Base-by-base conservation (phyloP, 2,329 filamentous ascomycete species). In the Penicillium sp. region DNA sequence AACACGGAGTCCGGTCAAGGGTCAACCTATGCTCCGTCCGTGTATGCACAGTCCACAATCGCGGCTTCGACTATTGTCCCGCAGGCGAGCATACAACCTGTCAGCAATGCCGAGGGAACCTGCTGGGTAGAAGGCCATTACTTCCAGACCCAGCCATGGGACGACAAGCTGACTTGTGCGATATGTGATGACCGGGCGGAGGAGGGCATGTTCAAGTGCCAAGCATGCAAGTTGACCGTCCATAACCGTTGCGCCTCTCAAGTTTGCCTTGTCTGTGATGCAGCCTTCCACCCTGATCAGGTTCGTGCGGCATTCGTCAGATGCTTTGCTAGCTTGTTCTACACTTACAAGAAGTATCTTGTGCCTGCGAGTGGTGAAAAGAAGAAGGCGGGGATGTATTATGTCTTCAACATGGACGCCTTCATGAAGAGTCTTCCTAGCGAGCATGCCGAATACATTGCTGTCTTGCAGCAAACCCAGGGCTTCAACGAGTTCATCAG, bases 281-380 rank as follows among this genome's bases (percentile, higher is more conserved):
- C 76, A 11, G 81, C 81, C 2, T 86, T 86, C 69, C 76, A 81
- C 50, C 75, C 81, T 6, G 81, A 85, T 53, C 82, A 85, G 63
- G 73, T 86, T 34, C 78, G 81, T 14, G 82, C 82, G 13, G 82
- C 82, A 0, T 86, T 86, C 59, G 81, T 84, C 26, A 74, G 82
- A 58, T 85, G 81, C 66, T 85, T 86, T 57, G 82, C 82, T 26
- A 84, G 81, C 57, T 69, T 86, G 47, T 75, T 86, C 53, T 85
- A 85, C 66, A 86, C 82, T 0, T 86, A 86, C 61, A 78, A 83
- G 46, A 79, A 80, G 55, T 84, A 77, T 59, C 72, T 86, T 50
- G 65, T 75, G 18, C 78, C 80, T 4, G 76, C 82, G 13, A 76
- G 70, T 8, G 76, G 78, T 20, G 79, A 83, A 42, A 77, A 80